A percentile compares a stretch with the other conserved stretches of the same genome.
Evolutionary conservation across 306 rosid genomes (phyloP).

Genomic region (Cucurbita moschata): DNA sequence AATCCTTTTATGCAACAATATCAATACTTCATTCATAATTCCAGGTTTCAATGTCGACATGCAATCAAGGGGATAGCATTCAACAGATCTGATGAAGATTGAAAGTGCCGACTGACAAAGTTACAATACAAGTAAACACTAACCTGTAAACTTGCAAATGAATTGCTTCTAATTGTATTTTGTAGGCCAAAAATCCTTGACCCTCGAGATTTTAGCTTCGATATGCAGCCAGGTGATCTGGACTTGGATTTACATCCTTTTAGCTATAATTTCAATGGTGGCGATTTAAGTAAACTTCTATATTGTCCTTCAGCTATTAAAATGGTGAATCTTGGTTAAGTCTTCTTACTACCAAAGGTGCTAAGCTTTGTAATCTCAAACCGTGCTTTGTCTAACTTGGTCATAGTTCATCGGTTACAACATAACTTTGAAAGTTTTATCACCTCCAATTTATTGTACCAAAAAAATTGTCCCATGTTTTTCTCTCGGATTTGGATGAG

Average conservation of each 20-base stretch:
- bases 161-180: background rate
- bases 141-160: background rate
- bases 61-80: conserved; percentile 64
- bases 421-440: too few species aligned
- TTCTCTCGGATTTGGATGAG: too few species aligned
- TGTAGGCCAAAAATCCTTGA: background rate
- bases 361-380: too few species aligned
- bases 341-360: too few species aligned
- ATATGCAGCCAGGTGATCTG: background rate
- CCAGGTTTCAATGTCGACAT: conserved; percentile 94
- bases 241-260: background rate
- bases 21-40: background rate
- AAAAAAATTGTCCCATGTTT: too few species aligned
- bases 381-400: too few species aligned
- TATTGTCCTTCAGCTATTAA: background rate
- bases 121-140: background rate
- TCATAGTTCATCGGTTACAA: too few species aligned
- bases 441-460: too few species aligned
- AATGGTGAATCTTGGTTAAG: background rate
- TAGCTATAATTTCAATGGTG: background rate
- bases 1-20: background rate
- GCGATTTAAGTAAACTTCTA: background rate
- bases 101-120: conserved; percentile 8
- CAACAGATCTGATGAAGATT: conserved; percentile 47
- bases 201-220: background rate